phyloP scores from a whole-genome alignment of 106 monocot genomes.

The Narthecium ossifragum region DNA sequence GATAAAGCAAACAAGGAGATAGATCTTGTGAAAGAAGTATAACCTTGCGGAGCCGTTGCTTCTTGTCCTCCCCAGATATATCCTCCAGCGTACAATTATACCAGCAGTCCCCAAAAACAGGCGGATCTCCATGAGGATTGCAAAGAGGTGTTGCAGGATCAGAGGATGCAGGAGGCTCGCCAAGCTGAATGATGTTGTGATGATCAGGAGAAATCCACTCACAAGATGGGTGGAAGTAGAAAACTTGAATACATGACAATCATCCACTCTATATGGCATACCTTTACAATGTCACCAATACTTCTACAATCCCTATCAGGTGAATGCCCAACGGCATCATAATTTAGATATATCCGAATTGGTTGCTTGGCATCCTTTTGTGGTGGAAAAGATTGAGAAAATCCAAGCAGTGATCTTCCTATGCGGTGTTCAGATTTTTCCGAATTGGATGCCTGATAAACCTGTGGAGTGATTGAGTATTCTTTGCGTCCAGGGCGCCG shows the following conservation, averaged over 20 bases:
- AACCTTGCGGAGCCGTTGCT: slow-evolving; percentile 91
- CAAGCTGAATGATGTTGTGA: slow-evolving; percentile 45
- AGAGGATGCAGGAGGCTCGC: slow-evolving; percentile 64
- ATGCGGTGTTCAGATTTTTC: slow-evolving; percentile 17
- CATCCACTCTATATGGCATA: neutral
- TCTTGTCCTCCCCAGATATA: slow-evolving; percentile 84
- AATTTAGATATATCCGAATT: slow-evolving; percentile 90
- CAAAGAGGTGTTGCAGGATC: slow-evolving; percentile 46
- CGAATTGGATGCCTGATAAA: slow-evolving; percentile 38
- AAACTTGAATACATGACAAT: neutral
- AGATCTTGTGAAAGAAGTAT: slow-evolving; percentile 4
- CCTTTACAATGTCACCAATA: slow-evolving; percentile 93
- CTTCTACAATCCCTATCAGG: slow-evolving; percentile 75
- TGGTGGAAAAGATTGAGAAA: slow-evolving; percentile 14
- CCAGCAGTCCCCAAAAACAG: slow-evolving; percentile 87
- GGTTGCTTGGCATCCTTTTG: slow-evolving; percentile 56
- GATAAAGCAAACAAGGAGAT: too few species aligned
- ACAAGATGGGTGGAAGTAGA: neutral
- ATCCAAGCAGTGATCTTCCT: slow-evolving; percentile 61
- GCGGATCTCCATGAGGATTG: slow-evolving; percentile 78
- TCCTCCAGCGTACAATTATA: slow-evolving; percentile 93
- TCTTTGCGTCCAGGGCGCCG: slow-evolving; percentile 71
- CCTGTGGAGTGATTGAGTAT: slow-evolving; percentile 86
- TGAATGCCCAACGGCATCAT: slow-evolving; percentile 95
- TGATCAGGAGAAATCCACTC: neutral